phyloP scores from a whole-genome alignment of 768 basidiomycete genomes.

The Termitomyces sp. region DNA sequence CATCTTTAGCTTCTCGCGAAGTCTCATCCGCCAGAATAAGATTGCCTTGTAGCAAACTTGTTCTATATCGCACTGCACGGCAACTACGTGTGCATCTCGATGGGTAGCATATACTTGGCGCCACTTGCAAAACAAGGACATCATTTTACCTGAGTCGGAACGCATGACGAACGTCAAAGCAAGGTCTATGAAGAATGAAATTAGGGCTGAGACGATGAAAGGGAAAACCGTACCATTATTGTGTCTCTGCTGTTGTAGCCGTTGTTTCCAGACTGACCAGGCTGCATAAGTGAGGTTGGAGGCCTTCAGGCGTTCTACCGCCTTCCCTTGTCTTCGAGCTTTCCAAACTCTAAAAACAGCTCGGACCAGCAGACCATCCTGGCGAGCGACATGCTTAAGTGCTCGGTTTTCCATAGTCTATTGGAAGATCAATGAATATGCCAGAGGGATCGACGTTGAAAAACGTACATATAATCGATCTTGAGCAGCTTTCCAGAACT shows the following conservation, averaged over 20 bases:
- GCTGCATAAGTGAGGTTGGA: constrained; percentile 38
- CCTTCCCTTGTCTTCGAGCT: constrained; percentile 55
- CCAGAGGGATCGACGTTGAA: background rate
- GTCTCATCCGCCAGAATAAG: constrained; percentile 48
- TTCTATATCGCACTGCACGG: constrained; percentile 41
- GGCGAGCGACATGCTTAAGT: constrained; percentile 48
- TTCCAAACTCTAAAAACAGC: constrained; percentile 64
- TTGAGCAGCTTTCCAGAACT: constrained; percentile 50
- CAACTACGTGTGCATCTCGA: constrained; percentile 41
- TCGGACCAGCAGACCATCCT: constrained; percentile 52
- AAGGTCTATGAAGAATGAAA: constrained; percentile 26
- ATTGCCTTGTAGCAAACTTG: constrained; percentile 37
- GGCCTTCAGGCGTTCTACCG: constrained; percentile 48
- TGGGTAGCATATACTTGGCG: constrained; percentile 33
- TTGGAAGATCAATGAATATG: background rate
- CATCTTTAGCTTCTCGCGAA: constrained; percentile 44
- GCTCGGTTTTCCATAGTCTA: constrained; percentile 56
- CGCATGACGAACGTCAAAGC: constrained; percentile 48
- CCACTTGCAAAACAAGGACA: constrained; percentile 41
- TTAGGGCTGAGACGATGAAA: background rate
- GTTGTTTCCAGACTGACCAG: constrained; percentile 47
- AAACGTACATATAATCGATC: constrained; percentile 45
- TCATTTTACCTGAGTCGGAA: constrained; percentile 32
- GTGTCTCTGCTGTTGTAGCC: constrained; percentile 30
- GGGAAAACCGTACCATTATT: constrained; percentile 38